Conservation (phyloP, 139 green algal species). For the Mesostigma viride region DNA sequence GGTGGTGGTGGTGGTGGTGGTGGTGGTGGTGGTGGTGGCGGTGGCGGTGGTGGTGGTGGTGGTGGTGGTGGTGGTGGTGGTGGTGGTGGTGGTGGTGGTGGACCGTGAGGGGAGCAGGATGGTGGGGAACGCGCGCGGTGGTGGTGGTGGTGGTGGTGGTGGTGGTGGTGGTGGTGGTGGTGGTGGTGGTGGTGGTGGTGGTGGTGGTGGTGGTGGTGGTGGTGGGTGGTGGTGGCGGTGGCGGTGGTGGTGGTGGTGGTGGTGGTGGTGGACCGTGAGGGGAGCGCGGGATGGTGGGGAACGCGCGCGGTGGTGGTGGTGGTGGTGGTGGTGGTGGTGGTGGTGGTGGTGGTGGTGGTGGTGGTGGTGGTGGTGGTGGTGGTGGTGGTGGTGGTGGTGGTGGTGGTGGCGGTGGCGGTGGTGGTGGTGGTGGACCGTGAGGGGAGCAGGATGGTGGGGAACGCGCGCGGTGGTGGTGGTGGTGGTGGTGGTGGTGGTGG, state of each 20-base stretch:
- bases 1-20: neutral
- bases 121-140: too few species aligned
- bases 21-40: neutral
- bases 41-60: neutral
- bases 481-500: constrained; percentile 1
- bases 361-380: constrained; percentile 9
- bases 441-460: too few species aligned
- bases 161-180: neutral
- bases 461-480: too few species aligned
- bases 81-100: too few species aligned
- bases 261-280: neutral
- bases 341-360: neutral
- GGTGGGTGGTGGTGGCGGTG: too few species aligned
- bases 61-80: constrained; percentile 2
- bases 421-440: too few species aligned
- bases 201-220: neutral
- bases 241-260: neutral
- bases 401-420: neutral
- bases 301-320: too few species aligned
- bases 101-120: too few species aligned
- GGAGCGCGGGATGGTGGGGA: too few species aligned
- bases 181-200: neutral
- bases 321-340: neutral
- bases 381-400: constrained; percentile 1
- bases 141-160: too few species aligned